Evolutionary conservation across 805 yeast genomes (phyloP).

Genomic region (Spathaspora girioi): DNA sequence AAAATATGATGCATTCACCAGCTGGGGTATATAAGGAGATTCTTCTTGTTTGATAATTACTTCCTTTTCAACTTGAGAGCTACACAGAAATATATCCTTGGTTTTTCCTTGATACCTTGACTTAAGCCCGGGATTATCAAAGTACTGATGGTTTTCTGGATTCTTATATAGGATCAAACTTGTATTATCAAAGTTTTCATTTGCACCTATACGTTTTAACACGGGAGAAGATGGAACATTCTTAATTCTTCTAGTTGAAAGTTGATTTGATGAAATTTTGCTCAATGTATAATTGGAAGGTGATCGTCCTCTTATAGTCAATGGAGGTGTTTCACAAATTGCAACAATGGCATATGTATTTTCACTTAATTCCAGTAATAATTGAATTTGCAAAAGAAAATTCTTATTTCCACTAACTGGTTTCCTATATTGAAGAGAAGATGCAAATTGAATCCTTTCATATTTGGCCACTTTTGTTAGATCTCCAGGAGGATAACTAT

Average conservation of each 20-base stretch:
- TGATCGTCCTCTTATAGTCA: conserved; percentile 62
- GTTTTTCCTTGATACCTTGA: neutral
- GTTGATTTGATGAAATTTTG: neutral
- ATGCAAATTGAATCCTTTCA: conserved; percentile 65
- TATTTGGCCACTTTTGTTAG: conserved; percentile 59
- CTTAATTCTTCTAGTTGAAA: neutral
- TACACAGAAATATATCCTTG: neutral
- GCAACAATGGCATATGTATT: conserved; percentile 32
- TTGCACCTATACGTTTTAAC: neutral
- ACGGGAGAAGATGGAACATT: neutral
- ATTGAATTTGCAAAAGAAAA: conserved; percentile 49
- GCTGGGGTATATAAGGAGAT: neutral
- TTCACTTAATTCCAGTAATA: conserved; percentile 43
- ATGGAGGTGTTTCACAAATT: conserved; percentile 53
- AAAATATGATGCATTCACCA: neutral
- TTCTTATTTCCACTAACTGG: conserved; percentile 43
- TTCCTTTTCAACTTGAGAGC: neutral
- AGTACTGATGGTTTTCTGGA: neutral
- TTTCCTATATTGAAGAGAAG: conserved; percentile 46
- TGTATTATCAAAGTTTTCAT: neutral
- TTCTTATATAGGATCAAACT: neutral
- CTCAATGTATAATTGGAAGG: conserved; percentile 52
- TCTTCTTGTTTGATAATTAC: neutral
- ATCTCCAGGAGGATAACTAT: conserved; percentile 45
- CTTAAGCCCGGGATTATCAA: neutral